Evolutionary conservation across 2,329 filamentous ascomycete genomes (phyloP), one percentile per base, ranked within the genome.

Genomic region (Aureobasidium lini): DNA sequence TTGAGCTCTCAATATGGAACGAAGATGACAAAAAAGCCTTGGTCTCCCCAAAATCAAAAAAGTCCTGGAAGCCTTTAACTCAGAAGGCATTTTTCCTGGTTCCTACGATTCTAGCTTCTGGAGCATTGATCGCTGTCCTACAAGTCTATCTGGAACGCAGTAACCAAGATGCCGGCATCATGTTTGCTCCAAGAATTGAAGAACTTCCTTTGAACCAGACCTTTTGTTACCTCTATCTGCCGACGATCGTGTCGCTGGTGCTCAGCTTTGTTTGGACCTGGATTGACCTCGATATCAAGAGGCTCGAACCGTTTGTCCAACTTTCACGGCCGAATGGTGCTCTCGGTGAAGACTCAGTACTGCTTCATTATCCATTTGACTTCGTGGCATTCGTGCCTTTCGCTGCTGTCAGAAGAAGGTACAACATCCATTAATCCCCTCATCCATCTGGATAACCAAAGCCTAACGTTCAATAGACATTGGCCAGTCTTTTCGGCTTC

Each of bases 261-360:
- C 85, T 83, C 62, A 81, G 81, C 40, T 73, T 85, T 1, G 47
- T 79, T 0, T 86, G 83, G 82, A 76, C 73, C 2, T 84, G 82
- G 81, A 74, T 85, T 0, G 83, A 86, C 53, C 66, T 86, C 0
- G 81, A 87, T 37, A 71, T 76, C 0, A 83, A 84, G 60, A 65
- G 84, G 0, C 71, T 86, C 46, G 82, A 87, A 36, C 83, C 84
- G 0, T 87, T 79, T 73, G 77, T 83, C 10, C 81, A 85, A 23
- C 58, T 86, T 0, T 84, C 81, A 0, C 78, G 75, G 8, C 11
- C 64, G 0, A 63, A 66, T 0, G 83, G 82, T 0, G 79, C 79
- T 0, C 64, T 63, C 0, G 81, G 73, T 0, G 68, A 72, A 6
- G 64, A 80, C 0, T 83, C 81, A 0, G 15, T 86, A 0, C 69